These are phyloP conservation scores for Ophiosphaerella korrae DNA, from an alignment of 2,329 filamentous ascomycete species.

Conservation along the genomic window DNA sequence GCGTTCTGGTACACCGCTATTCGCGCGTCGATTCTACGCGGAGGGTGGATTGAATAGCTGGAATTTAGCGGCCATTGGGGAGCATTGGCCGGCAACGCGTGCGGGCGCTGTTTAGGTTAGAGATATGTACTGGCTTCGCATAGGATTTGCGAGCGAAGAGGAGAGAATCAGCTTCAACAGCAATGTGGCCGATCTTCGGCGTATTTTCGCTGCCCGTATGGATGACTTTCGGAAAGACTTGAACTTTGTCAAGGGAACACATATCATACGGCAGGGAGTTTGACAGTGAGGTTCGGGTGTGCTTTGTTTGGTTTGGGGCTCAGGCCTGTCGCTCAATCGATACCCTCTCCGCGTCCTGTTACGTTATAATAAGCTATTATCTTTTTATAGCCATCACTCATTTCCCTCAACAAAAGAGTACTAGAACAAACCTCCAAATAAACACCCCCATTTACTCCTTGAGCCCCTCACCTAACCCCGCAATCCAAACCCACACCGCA, in stretches of 20 bases:
- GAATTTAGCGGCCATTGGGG: slow-evolving; percentile 13
- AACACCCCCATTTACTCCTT: not conserved
- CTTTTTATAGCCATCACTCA: no score
- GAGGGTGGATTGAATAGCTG: slow-evolving; percentile 14
- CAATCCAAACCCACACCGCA: slow-evolving; percentile 82
- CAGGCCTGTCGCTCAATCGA: not conserved
- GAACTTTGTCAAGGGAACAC: slow-evolving; percentile 2
- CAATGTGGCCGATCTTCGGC: slow-evolving; percentile 9
- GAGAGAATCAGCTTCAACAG: slow-evolving; percentile 11
- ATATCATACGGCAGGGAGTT: slow-evolving; percentile 5
- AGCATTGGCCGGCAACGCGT: slow-evolving; percentile 5
- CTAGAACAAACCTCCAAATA: no score
- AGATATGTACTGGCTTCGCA: slow-evolving; percentile 12
- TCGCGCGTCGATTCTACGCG: slow-evolving; percentile 13
- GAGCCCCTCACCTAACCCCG: slow-evolving; percentile 56
- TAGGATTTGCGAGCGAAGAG: slow-evolving; percentile 6
- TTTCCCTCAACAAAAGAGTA: no score
- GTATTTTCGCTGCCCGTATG: slow-evolving; percentile 10
- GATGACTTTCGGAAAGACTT: slow-evolving; percentile 11
- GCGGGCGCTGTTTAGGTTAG: slow-evolving; percentile 2
- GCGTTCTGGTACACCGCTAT: slow-evolving; percentile 7
- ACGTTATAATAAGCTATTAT: no score
- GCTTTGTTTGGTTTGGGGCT: no score
- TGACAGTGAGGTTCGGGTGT: not conserved
- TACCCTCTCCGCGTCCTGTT: no score